Evolutionary conservation across 2,329 filamentous ascomycete species (phyloP), one percentile per base, ranked within the genome.

Genomic region (Aspergillus tubingensis): DNA sequence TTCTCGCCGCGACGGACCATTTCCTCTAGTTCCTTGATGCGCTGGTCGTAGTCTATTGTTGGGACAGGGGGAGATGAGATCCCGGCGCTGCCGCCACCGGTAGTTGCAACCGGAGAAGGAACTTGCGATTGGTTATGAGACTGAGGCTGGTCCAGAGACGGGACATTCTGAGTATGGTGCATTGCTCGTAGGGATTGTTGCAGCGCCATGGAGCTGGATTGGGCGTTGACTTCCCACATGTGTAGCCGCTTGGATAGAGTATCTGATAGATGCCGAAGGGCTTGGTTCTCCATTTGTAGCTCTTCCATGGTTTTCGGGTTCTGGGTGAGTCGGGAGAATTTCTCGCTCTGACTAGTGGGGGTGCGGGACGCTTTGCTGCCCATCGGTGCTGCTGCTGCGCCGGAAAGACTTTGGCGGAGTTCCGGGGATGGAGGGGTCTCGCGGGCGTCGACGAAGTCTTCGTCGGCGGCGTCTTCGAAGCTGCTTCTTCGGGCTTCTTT

Each of bases 141-240:
- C 1, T 57, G 53, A n/a, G 32, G 30, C 8, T 70, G 62, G n/a
- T 74, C 70, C 3, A 71, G 66, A 1, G 71, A 71, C 2, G 70
- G 67, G 5, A 69, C 65, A 36, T 68, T 73, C 21, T 78, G 75
- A 36, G 32, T 36, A 44, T 77, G 76, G 41, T 80, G 77, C 58
- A 83, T 76, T 61, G 81, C 78, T 65, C 82, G 79, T 68, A 87
- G 88, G 67, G 91, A 96, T 74, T 97, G 92, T 13, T 93, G 91
- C 36, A 98, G 84, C 3, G 92, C 91, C 77, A 93, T 86, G 56
- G 90, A 91, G 39, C 90, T 93, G 64, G 89, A 92, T 77, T 98
- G 95, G 0, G 92, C 92, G 68, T 91, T 93, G 41, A 92, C 88
- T 76, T 99, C 94, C 79, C 96, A 99, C 63, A 92, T 90, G 69